Evolutionary conservation across 78 protist species (phyloP), one percentile per base, ranked within the genome.

Genomic region (Pigoraptor vietnamica): DNA sequence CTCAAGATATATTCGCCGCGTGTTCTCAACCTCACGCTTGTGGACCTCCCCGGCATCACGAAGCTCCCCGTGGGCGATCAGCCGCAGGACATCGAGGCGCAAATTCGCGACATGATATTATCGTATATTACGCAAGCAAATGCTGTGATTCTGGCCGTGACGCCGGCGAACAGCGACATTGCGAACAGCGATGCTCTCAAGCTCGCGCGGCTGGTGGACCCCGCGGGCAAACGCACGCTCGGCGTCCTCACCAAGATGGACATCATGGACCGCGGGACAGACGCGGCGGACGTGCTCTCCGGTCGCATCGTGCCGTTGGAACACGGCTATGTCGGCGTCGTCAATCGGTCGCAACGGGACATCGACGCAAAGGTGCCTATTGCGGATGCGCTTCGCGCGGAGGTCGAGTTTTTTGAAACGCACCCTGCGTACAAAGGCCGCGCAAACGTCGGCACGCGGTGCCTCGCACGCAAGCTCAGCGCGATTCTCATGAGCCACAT

Each of bases 221-320:
- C 98, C 9, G 82, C 39, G 56, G 98, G 98, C n/a, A 37, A 93
- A 39, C 94, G 98, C 40, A 98, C 99, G 79, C 82, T 98, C n/a
- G 99, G 99, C 89, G 99, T 98, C 35, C 40, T 96, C 25, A 98
- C 99, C 81, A 98, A 98, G 89, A 32, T 98, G 0, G 99, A 98
- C 55, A 40, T 95, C 33, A 95, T 96, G 97, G 97, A 96, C 92
- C 35, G 89, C 35, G 99, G 99, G 38, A 98, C 99, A 0, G 97
- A 98, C 90, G 98, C 98, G 10, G 1, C 93, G 89, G 99, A 98
- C 67, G 81, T 98, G n/a, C 95, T 98, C 37, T 0, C 82, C 0
- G 98, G 98, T 0, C 79, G 40, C 19, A 91, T 92, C 39, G 86
- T 95, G 10, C 94, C 95, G 1, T 89, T 96, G n/a, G 32, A 35